Base-by-base conservation (phyloP, 805 yeast genomes). In the Wickerhamiella australiensis region DNA sequence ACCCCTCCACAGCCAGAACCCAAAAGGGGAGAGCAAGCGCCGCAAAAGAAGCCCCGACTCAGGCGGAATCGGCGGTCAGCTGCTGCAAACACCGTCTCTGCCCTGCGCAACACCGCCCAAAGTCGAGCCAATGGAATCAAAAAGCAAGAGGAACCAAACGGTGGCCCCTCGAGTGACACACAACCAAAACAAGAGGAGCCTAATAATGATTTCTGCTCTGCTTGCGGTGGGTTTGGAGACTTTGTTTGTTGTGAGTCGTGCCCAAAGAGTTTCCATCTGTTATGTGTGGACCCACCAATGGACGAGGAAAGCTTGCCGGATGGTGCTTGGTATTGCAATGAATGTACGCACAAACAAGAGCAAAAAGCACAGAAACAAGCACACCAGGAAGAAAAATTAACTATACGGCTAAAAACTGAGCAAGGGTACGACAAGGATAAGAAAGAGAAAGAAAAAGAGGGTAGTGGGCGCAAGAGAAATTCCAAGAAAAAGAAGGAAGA, bases 221-320 rank as follows among this genome's bases (percentile, higher is more conserved):
- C 92, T 0, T 90, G 98, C 67, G 88, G 94, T 1, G 85, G 86
- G 23, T 71, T 87, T 0, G 98, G 98, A 11, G 73, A 84, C 23
- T 87, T 90, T 58, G 70, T 90, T 21, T 92, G 97, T 65, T 90
- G 98, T 66, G 98, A 90, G 58, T 73, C 84, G 1, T 90, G 98
- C 65, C 96, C 96, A 0, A 74, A 74, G 58, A 84, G 95, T 1
- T 92, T 90, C 65, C 98, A 90, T 62, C 86, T 92, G 61, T 72
- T 84, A 4, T 90, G 98, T 63, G 76, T 90, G 53, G 82, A 85
- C 58, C 97, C 97, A 2, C 97, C 98, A 0, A 66, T 81, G 29
- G 85, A 82, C 56, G 86, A 82, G 38, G 72, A 75, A 46, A 61
- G 73, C 35, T 66, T 85, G 6, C 97, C 97, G 0, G 94, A 82